These are phyloP conservation scores for Populus ilicifolia DNA, from an alignment of 345 rosid species.

Conservation along the genomic window DNA sequence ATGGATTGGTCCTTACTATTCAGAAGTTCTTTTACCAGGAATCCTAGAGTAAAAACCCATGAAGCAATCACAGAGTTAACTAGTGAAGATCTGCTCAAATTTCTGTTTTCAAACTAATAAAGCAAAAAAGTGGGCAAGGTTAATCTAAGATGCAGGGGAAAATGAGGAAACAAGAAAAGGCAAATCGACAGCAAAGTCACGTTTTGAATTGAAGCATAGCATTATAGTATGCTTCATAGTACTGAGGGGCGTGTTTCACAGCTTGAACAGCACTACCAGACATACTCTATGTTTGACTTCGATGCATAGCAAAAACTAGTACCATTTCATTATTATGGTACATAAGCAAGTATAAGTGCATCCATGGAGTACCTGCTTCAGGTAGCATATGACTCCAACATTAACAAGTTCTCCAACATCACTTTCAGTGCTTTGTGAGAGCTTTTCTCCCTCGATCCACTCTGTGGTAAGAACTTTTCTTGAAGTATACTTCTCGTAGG, in stretches of 20 bases:
- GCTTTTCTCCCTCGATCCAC: conserved; percentile 90
- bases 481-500: conserved; percentile 73
- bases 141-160: not conserved
- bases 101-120: not conserved
- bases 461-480: conserved; percentile 92
- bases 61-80: not conserved
- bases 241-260: no score
- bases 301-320: not conserved
- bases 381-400: conserved; percentile 95
- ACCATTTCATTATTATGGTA: not conserved
- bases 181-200: not conserved
- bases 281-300: no score
- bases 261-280: no score
- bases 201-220: not conserved
- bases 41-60: not conserved
- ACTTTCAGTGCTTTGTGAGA: conserved; percentile 92
- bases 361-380: conserved; percentile 67
- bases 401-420: conserved; percentile 93
- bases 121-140: not conserved
- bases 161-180: not conserved
- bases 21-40: not conserved
- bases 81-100: not conserved
- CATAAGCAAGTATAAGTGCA: not conserved
- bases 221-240: not conserved
- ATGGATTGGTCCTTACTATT: not conserved